phyloP scores from a whole-genome alignment of 2,329 filamentous ascomycete species.

The Fusarium burgessii region DNA sequence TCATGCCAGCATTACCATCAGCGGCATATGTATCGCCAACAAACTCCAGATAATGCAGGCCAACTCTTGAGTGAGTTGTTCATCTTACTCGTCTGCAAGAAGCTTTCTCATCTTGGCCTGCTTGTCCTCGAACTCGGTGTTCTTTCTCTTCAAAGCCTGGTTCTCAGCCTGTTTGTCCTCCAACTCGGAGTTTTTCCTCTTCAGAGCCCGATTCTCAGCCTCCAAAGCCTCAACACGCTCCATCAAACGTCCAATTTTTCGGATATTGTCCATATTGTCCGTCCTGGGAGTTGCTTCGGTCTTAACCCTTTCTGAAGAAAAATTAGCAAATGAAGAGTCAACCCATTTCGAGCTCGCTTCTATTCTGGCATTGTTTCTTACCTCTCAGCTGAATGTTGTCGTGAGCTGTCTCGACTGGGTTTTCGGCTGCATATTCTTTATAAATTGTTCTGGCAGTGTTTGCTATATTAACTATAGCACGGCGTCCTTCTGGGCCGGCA shows the following conservation, averaged over 20 bases:
- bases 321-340: rapidly evolving
- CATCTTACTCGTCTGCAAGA: background rate
- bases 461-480: no score
- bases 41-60: conserved; percentile 6
- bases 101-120: background rate
- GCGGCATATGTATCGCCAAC: conserved; percentile 16
- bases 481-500: no score
- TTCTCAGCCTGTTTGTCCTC: background rate
- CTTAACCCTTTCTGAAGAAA: rapidly evolving
- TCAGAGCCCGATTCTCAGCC: background rate
- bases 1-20: conserved; percentile 21
- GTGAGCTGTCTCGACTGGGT: background rate
- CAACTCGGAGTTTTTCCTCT: background rate
- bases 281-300: rapidly evolving
- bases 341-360: no score
- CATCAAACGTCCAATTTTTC: background rate
- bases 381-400: background rate
- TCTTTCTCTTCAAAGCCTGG: background rate
- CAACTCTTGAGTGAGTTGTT: background rate
- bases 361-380: background rate
- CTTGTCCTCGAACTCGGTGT: background rate
- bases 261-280: background rate
- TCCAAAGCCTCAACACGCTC: background rate
- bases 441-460: no score
- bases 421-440: background rate